Evolutionary conservation across 176 grass and related monocot genomes (phyloP).

Genomic region (Musa acuminata): DNA sequence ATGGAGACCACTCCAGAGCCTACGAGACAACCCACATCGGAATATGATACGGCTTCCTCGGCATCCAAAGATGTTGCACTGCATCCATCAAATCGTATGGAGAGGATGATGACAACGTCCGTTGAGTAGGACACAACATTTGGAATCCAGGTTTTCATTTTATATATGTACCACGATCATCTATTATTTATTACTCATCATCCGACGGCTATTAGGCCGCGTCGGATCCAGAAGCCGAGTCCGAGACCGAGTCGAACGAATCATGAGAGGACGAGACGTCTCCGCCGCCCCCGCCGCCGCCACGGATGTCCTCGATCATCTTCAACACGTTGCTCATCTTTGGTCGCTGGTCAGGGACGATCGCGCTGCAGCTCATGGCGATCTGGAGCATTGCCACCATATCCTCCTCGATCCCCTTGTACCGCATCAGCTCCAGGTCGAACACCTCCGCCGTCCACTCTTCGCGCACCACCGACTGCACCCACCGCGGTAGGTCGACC

Average conservation of each 20-base stretch:
- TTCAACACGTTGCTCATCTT: conserved; percentile 50
- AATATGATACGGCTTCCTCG: neutral
- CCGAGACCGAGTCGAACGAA: conserved; percentile 45
- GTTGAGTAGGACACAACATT: too few relatives aligned
- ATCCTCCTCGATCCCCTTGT: conserved; percentile 72
- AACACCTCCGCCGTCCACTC: conserved; percentile 88
- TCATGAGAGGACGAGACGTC: conserved; percentile 57
- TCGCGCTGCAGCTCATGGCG: conserved; percentile 43
- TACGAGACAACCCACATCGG: neutral
- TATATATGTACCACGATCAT: neutral
- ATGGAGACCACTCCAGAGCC: neutral
- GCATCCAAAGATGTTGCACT: neutral
- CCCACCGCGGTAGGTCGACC: conserved; percentile 49
- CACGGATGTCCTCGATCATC: conserved; percentile 70
- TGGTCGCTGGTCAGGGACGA: conserved; percentile 50
- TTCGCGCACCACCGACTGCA: conserved; percentile 68
- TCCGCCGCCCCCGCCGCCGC: conserved; percentile 3
- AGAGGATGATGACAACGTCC: too few relatives aligned
- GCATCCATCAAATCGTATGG: neutral
- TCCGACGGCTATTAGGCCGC: neutral
- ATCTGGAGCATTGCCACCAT: conserved; percentile 78
- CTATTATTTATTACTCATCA: neutral
- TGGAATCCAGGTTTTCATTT: neutral
- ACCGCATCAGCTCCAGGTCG: conserved; percentile 70
- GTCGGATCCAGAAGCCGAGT: conserved; percentile 71